Base-by-base conservation (phyloP, 2,329 filamentous ascomycete species). In the Tolypocladium pustulatum region DNA sequence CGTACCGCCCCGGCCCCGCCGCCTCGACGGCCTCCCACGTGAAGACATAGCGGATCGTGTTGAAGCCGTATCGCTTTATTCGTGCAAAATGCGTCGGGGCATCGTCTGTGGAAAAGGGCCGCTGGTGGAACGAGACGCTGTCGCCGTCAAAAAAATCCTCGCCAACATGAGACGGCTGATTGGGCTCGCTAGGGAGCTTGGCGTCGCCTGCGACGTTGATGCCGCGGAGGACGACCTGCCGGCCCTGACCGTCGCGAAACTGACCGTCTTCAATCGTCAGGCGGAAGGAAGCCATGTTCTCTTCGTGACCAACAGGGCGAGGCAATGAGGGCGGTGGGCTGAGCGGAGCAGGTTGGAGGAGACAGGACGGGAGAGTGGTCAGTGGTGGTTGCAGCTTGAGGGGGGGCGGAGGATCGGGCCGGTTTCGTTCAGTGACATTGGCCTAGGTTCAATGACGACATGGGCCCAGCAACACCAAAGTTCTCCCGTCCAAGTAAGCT, bases 11-110 rank as follows among this genome's bases (percentile, higher is more conserved):
- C 0, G 95, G 94, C 0, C 93, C 93, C 1, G 86, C 86, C 60
- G 94, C 89, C 74, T 99, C 94, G 70, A 99, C 89, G n/a, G 94
- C 93, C 74, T 99, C 94, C 94, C 94, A 99, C 0, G 94, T 97
- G 71, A 97, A 99, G 65, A 99, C 80, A 73, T 99, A 99, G 69
- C 94, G 84, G 65, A 99, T 92, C 0, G 90, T 92, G 73, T 97
- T 99, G 80, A 96, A 99, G 17, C 94, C 94, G 79, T 88, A 96
- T 67, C 88, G 87, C 67, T 88, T 90, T 63, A 99, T 75, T 51
- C 92, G 83, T 15, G 89, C 83, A 72, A 99, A 97, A 72, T 99
- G 94, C 20, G 83, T 79, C 66, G 90, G 87, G 1, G 94, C 91
- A 64, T 97, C 90, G 55, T 90, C 84, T 54, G 90, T 81, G 4